Base-by-base conservation (phyloP, 2,329 filamentous ascomycete genomes). In the Apiospora rasikravindrae region DNA sequence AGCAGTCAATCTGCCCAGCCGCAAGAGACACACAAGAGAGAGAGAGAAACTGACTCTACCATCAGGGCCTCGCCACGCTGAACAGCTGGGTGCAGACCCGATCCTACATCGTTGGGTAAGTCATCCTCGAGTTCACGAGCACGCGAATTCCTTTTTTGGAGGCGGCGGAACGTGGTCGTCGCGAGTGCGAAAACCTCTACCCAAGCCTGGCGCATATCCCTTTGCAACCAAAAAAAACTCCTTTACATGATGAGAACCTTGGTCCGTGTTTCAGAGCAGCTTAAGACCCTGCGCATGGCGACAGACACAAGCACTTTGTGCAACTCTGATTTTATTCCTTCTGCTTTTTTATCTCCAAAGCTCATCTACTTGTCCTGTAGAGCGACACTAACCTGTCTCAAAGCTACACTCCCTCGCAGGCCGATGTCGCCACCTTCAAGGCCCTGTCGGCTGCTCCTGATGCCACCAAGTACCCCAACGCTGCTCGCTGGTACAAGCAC, bases 401-500 rank as follows among this genome's bases (percentile, higher is more conserved):
- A 71, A 90, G 86, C 75, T 84, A 86, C 82, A 85, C 85, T 76
- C 92, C 95, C 80, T 94, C 94, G 80, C 96, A 99, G 89, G 96
- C 96, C 86, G 96, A 99, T 88, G 96, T 97, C 81, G 93, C 93
- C 85, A 91, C 91, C 87, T 98, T 93, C 93, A 97, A 98, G 91
- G 93, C 93, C 81, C 85, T 98, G 83, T 91, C 88, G 69, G 86
- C 88, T 78, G 85, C 90, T 73, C 96, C 96, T 79, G 91, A 93
- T 78, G 90, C 93, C 80, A 88, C 89, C 84, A 97, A 97, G 89
- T 98, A 93, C 91, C 95, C 96, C 81, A 89, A 98, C 88, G 95
- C 93, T 82, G 94, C 94, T 82, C 93, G 96, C 85, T 99, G 96
- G 96, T 98, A 98, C 92, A 98, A 97, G 91, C 96, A 99, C 91